Percentiles rank a stretch among this genome's conserved stretches.
Conservation (phyloP, 1,139 yeast species). For the Lodderomyces theae region DNA sequence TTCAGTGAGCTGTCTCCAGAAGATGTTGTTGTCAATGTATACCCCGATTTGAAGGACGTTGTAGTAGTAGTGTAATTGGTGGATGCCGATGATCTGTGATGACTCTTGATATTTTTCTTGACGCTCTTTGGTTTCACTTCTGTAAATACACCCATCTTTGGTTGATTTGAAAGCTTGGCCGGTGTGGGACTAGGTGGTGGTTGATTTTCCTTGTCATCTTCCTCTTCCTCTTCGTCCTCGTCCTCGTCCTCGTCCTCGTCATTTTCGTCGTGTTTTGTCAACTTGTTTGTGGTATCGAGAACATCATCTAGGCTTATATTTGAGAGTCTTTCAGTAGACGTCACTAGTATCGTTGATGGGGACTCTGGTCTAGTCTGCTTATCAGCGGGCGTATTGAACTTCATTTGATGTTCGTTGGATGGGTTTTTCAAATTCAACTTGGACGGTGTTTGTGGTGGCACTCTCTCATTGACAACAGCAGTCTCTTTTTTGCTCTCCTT, state of each 20-base stretch:
- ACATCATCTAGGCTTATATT: conserved; percentile 10
- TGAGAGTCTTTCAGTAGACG: conserved; percentile 16
- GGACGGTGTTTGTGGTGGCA: conserved; percentile 27
- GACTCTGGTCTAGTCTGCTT: conserved; percentile 23
- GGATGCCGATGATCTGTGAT: background rate
- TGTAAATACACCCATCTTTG: conserved; percentile 45
- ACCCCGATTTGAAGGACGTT: background rate
- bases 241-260: conserved; percentile 1
- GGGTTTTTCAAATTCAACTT: conserved; percentile 29
- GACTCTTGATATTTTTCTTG: conserved; percentile 1
- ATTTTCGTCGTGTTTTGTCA: conserved; percentile 3
- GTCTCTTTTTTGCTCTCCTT: conserved; percentile 3
- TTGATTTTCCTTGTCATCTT: conserved; percentile 5
- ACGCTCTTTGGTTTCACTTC: conserved; percentile 21
- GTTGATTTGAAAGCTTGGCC: conserved; percentile 25
- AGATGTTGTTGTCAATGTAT: background rate
- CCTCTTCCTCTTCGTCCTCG: background rate
- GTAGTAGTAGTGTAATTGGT: background rate
- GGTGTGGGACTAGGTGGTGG: conserved; percentile 45
- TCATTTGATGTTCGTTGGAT: conserved; percentile 21
- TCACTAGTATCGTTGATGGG: conserved; percentile 34
- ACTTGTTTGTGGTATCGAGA: background rate
- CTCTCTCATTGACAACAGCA: conserved; percentile 2
- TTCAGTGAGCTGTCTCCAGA: background rate
- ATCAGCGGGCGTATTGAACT: conserved; percentile 25